Evolutionary conservation across 495 filamentous ascomycete species (phyloP).

Genomic region (Talaromyces liani): DNA sequence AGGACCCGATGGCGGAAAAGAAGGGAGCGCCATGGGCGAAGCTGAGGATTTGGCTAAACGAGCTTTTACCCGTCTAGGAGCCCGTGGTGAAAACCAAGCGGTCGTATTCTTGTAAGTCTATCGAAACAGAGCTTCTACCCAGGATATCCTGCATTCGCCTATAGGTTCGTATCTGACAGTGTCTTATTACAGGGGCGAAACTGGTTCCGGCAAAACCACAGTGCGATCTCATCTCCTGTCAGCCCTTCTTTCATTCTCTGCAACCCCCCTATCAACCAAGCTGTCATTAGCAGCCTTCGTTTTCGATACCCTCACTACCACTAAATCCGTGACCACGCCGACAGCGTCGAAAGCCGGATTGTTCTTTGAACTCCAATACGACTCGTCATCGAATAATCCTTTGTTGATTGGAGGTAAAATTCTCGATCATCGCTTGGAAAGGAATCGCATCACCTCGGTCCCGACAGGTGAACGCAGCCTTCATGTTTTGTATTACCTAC

Average conservation of each 20-base stretch:
- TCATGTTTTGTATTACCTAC: slow-evolving; percentile 89
- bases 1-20: slow-evolving; percentile 80
- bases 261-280: slow-evolving; percentile 87
- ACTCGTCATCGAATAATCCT: slow-evolving; percentile 72
- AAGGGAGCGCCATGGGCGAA: slow-evolving; percentile 78
- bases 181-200: slow-evolving; percentile 65
- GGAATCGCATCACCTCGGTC: slow-evolving; percentile 81
- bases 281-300: slow-evolving; percentile 88
- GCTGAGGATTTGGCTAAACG: slow-evolving; percentile 83
- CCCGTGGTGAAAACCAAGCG: slow-evolving; percentile 86
- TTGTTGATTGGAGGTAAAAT: slow-evolving; percentile 89
- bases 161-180: neutral
- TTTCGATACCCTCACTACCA: slow-evolving; percentile 93
- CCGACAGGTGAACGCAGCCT: slow-evolving; percentile 95
- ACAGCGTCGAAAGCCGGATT: slow-evolving; percentile 93
- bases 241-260: slow-evolving; percentile 75
- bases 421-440: slow-evolving; percentile 84
- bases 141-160: neutral
- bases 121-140: neutral
- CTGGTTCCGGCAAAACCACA: slow-evolving; percentile 91
- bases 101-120: slow-evolving; percentile 77
- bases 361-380: slow-evolving; percentile 93
- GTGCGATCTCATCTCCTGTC: slow-evolving; percentile 81
- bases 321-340: slow-evolving; percentile 92
- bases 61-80: slow-evolving; percentile 77